These are phyloP conservation scores for Alternaria arbusti DNA, from an alignment of 2,329 filamentous ascomycete genomes.

Conservation along the genomic window DNA sequence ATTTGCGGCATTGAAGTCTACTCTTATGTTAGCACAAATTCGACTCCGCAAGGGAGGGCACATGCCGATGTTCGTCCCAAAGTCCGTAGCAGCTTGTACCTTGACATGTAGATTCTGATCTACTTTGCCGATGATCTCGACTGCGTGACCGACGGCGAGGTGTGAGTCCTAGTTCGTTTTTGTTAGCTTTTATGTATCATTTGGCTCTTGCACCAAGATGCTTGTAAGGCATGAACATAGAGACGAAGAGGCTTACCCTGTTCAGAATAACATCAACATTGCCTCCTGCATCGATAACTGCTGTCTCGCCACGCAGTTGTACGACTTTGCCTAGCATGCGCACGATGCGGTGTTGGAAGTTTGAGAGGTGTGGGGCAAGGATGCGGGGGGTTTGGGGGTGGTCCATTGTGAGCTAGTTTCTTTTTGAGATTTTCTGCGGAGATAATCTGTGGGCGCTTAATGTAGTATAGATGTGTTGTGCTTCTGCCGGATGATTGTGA, in stretches of 20 bases:
- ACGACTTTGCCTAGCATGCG: conserved; percentile 86
- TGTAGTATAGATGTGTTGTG: neutral
- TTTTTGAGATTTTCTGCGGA: neutral
- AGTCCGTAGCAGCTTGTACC: conserved; percentile 71
- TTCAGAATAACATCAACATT: conserved; percentile 77
- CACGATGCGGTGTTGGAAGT: conserved; percentile 74
- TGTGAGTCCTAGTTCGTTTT: conserved; percentile 66
- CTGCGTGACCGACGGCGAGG: conserved; percentile 71
- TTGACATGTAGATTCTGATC: conserved; percentile 74
- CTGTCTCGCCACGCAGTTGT: conserved; percentile 80
- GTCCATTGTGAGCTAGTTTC: conserved; percentile 32
- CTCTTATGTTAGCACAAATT: neutral
- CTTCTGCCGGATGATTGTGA: neutral
- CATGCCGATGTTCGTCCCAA: conserved; percentile 73
- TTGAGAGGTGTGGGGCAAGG: conserved; percentile 78
- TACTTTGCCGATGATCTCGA: conserved; percentile 82
- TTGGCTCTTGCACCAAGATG: too few relatives aligned
- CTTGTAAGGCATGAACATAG: too few relatives aligned
- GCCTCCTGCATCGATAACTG: conserved; percentile 80
- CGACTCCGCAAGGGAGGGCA: conserved; percentile 22
- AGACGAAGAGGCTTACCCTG: conserved; percentile 59
- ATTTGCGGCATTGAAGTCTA: conserved; percentile 78
- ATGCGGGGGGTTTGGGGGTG: conserved; percentile 73
- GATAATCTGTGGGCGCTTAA: neutral
- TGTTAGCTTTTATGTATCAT: too few relatives aligned